Conservation (phyloP, 1,139 yeast genomes). For the Ogataea hybrid region DNA sequence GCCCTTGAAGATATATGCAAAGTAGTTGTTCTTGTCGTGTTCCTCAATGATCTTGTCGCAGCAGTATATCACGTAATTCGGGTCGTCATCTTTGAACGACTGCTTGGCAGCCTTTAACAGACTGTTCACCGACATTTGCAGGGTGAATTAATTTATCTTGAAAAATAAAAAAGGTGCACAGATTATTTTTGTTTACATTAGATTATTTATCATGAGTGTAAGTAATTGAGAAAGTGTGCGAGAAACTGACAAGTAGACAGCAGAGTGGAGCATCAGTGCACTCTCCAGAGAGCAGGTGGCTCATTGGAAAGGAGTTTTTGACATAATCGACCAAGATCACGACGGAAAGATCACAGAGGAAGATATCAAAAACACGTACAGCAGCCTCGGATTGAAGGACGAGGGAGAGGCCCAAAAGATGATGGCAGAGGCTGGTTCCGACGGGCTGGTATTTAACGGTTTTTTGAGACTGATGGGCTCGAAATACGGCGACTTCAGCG, state of each 20-base stretch:
- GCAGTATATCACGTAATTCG: constrained; percentile 53
- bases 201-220: background rate
- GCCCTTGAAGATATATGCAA: constrained; percentile 64
- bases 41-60: constrained; percentile 48
- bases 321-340: constrained; percentile 79
- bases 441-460: constrained; percentile 64
- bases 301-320: constrained; percentile 35
- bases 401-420: constrained; percentile 53
- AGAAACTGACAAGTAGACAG: background rate
- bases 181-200: constrained; percentile 1
- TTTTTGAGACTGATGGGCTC: constrained; percentile 69
- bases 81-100: constrained; percentile 56
- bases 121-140: constrained; percentile 35
- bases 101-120: constrained; percentile 57
- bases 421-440: constrained; percentile 22
- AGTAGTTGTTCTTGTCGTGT: constrained; percentile 56
- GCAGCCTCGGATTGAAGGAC: constrained; percentile 43
- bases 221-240: background rate
- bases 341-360: constrained; percentile 62
- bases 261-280: constrained; percentile 9
- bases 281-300: constrained; percentile 28
- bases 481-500: constrained; percentile 56
- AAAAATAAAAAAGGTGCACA: background rate
- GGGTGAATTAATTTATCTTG: too few relatives aligned
- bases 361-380: constrained; percentile 60